Percentiles rank a stretch among this genome's conserved stretches.
These are phyloP conservation scores for Violaceomyces palustris DNA, from an alignment of 1,284 basidiomycete species.

Conservation along the genomic window DNA sequence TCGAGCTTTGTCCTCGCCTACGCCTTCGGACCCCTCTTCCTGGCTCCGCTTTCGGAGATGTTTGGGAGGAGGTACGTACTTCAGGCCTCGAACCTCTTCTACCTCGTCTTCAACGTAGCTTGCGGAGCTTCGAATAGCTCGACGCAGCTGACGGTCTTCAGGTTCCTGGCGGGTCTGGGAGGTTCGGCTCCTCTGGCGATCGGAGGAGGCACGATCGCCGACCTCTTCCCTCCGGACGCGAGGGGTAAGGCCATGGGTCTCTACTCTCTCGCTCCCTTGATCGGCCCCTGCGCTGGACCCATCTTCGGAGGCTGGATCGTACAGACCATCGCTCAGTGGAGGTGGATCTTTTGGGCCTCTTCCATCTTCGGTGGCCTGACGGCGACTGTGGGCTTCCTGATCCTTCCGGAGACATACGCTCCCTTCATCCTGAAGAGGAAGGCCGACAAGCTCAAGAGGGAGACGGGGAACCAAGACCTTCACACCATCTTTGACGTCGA, in stretches of 20 bases:
- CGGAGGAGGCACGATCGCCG: conserved; percentile 39
- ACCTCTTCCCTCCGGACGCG: conserved; percentile 56
- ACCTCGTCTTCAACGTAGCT: conserved; percentile 44
- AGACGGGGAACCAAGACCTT: conserved; percentile 45
- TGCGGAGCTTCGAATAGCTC: conserved; percentile 29
- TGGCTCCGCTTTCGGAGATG: conserved; percentile 60
- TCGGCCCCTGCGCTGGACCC: conserved; percentile 35
- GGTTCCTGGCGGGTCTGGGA: conserved; percentile 38
- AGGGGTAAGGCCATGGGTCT: conserved; percentile 23
- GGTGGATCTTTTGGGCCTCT: conserved; percentile 35
- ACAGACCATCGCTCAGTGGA: conserved; percentile 23
- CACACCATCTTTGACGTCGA: conserved; percentile 39
- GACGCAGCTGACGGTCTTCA: conserved; percentile 32
- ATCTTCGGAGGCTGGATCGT: conserved; percentile 32
- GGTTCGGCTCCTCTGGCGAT: conserved; percentile 38
- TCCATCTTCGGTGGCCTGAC: conserved; percentile 30
- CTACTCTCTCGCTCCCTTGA: conserved; percentile 60
- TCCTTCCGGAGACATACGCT: conserved; percentile 50
- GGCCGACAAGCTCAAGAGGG: conserved; percentile 56
- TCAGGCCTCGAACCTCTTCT: conserved; percentile 34
- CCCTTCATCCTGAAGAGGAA: conserved; percentile 47
- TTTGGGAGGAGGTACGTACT: conserved; percentile 50
- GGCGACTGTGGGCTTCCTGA: conserved; percentile 28
- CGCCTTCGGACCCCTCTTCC: conserved; percentile 34
- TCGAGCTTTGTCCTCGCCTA: conserved; percentile 42